Evolutionary conservation across 768 basidiomycete genomes (phyloP).

Genomic region (Naganishia vaughanmartiniae): DNA sequence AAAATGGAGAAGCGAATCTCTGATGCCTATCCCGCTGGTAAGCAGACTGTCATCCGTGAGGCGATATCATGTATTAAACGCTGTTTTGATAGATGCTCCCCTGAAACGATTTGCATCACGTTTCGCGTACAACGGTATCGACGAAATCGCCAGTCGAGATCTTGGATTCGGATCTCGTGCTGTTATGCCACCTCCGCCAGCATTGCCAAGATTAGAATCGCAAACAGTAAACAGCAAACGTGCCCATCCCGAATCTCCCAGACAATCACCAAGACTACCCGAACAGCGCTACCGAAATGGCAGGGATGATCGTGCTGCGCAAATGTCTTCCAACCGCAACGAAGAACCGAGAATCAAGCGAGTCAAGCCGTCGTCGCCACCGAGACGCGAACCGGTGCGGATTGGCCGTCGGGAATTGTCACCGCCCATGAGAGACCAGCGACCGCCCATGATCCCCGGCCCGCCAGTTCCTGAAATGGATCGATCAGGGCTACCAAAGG

Average conservation of each 20-base stretch:
- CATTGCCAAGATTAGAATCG: neutral
- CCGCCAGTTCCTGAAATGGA: constrained; percentile 56
- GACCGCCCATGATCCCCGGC: constrained; percentile 43
- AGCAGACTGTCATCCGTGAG: constrained; percentile 39
- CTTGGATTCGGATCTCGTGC: constrained; percentile 65
- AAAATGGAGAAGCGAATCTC: constrained; percentile 85
- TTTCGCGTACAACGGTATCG: constrained; percentile 75
- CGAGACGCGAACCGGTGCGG: constrained; percentile 35
- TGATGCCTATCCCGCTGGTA: constrained; percentile 82
- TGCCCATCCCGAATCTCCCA: constrained; percentile 32
- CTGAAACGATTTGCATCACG: constrained; percentile 83
- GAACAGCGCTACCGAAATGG: constrained; percentile 29
- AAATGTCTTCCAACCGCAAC: constrained; percentile 21
- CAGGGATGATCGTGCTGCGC: constrained; percentile 29
- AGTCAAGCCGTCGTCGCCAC: constrained; percentile 29
- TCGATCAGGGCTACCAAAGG: constrained; percentile 53
- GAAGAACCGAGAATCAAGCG: constrained; percentile 37
- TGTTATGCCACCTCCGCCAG: constrained; percentile 24
- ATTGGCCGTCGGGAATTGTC: constrained; percentile 4
- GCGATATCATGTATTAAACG: neutral
- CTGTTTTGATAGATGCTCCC: constrained; percentile 66
- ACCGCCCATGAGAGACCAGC: constrained; percentile 15
- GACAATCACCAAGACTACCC: constrained; percentile 26
- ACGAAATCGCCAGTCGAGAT: constrained; percentile 84
- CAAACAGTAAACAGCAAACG: constrained; percentile 26